Conservation (phyloP, 1,284 basidiomycete species). For the Xerocomus nothofagi region DNA sequence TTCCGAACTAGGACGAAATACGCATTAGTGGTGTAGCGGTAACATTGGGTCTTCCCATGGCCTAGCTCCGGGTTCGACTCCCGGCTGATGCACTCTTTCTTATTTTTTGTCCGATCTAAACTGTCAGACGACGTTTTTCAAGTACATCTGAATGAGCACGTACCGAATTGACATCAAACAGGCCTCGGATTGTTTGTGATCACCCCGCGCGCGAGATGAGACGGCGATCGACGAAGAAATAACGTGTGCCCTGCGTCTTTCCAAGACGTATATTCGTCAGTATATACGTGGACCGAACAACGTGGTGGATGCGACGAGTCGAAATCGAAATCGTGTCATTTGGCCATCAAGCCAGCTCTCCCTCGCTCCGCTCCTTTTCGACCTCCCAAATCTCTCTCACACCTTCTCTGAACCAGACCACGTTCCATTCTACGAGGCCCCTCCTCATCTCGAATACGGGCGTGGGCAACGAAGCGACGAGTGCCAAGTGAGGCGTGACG, state of each 20-base stretch:
- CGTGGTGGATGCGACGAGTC: not conserved
- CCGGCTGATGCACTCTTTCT: constrained; percentile 46
- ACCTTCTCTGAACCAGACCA: constrained; percentile 83
- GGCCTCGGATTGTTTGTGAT: not conserved
- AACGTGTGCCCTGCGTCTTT: not conserved
- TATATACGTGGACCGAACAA: not conserved
- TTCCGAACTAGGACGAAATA: no score
- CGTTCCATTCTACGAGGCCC: constrained; percentile 90
- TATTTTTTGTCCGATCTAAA: no score
- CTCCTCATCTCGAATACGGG: constrained; percentile 75
- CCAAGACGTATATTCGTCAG: constrained; percentile 6
- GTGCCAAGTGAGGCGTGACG: constrained; percentile 77
- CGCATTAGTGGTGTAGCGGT: constrained; percentile 42
- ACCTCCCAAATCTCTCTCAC: constrained; percentile 75
- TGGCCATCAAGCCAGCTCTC: constrained; percentile 14
- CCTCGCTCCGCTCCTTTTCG: constrained; percentile 57
- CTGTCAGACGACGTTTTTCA: not conserved
- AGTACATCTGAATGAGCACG: not conserved
- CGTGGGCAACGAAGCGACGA: constrained; percentile 82
- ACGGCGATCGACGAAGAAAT: not conserved
- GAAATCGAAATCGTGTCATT: not conserved
- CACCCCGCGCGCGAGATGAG: not conserved
- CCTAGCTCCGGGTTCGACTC: constrained; percentile 60
- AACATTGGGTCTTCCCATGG: constrained; percentile 47
- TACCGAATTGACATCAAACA: not conserved